Base-by-base conservation (phyloP, 2,329 filamentous ascomycete genomes). In the Beauveria varroae region DNA sequence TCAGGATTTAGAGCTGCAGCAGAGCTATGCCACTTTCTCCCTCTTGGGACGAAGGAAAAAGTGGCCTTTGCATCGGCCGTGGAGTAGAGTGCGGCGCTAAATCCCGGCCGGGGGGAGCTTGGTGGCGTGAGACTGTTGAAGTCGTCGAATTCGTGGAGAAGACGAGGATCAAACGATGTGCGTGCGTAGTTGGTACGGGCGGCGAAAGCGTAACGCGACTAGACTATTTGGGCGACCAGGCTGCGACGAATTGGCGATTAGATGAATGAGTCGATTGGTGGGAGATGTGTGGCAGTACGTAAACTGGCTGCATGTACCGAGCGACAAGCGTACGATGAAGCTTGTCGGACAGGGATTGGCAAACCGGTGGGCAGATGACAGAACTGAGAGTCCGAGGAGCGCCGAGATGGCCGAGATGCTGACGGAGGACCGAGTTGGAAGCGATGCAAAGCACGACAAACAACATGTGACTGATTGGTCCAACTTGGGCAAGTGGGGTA, bases 381-480 rank as follows among this genome's bases (percentile, higher is more conserved):
- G 34, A 37, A 12, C n/a, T 30, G 16, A 58, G 49, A 34, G 50
- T 49, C 58, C 58, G 58, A 60, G 58, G 20, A 47, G 20, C n/a
- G 28, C 58, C 58, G 50, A 60, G 58, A 40, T 40, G 58, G 43
- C 58, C 58, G 58, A 60, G 51, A 54, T 54, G 12, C 22, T 28
- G 16, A 44, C 58, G 58, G 51, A 60, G 12, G 28, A 41, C 58
- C 58, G 58, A 60, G 58, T 49, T 55, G 43, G 49, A 44, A 16
- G 57, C 57, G 46, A 28, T 46, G 37, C 7, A 37, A 37, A 62
- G 49, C 43, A 58, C 49, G 55, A 59, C 61, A 62, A 62, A 62
- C 54, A 50, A 30, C 26, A 59, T 28, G 61, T 43, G 41, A 50
- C 18, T 59, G 55, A 62, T 62, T 62, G 61, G 61, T 49, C 22